Evolutionary conservation across 176 grass and related monocot species (phyloP).

Genomic region (Eleusine coracana): DNA sequence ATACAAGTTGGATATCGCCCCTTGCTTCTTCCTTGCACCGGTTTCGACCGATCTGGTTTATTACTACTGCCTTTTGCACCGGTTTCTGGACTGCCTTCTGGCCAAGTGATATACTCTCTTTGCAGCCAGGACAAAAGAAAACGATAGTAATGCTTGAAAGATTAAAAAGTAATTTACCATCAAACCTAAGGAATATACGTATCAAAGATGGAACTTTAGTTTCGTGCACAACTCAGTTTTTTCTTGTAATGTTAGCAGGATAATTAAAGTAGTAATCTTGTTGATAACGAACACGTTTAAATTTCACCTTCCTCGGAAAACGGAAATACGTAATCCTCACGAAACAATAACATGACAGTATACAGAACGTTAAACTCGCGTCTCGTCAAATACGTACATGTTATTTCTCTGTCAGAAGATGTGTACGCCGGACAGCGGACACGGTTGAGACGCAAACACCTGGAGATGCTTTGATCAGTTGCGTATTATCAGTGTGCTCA

Average conservation of each 20-base stretch:
- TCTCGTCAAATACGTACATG: background rate
- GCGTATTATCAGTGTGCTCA: background rate
- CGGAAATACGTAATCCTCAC: background rate
- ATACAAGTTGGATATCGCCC: background rate
- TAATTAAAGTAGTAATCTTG: background rate
- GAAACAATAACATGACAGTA: background rate
- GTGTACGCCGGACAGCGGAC: conserved; percentile 24
- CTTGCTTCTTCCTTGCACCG: background rate
- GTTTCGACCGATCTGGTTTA: background rate
- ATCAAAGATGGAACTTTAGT: background rate
- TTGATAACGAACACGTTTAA: background rate
- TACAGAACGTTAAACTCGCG: too few species aligned
- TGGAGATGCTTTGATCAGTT: conserved; percentile 31
- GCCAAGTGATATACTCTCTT: background rate
- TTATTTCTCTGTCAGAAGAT: background rate
- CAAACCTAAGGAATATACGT: background rate
- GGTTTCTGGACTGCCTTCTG: too few species aligned
- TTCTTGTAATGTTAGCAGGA: background rate
- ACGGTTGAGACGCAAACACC: conserved; percentile 22
- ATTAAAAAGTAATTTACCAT: too few species aligned
- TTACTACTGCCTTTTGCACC: background rate
- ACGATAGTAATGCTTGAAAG: background rate
- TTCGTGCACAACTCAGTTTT: background rate
- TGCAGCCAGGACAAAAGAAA: background rate
- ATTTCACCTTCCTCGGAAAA: background rate